Base-by-base conservation (phyloP, 2,329 filamentous ascomycete genomes). In the Fusarium pininemorale region DNA sequence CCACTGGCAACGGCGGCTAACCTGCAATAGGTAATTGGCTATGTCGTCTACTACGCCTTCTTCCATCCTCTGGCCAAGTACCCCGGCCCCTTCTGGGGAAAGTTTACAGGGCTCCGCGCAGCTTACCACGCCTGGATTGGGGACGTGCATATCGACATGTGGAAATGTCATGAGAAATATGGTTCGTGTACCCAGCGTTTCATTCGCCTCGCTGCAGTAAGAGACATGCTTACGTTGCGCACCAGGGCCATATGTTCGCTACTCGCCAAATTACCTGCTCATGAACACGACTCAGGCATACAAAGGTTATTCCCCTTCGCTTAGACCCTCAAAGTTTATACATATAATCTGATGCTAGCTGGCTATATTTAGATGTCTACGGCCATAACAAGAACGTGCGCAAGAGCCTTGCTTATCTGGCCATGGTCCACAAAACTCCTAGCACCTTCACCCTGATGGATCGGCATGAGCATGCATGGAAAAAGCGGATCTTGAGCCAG, bases 81-180 rank as follows among this genome's bases (percentile, higher is more conserved):
- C 54, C 60, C 83, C 81, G 82, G 82, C 2, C 83, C 83, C 1
- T 77, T 80, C 18, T 59, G 82, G 6, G 80, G 79, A 4, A 80
- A 79, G 60, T 63, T 82, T n/a, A 80, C 80, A 28, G 78, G 80
- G 53, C 65, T 73, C 28, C 78, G 81, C 67, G 65, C 72, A 22
- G 76, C 79, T 9, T 82, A 82, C 47, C 77, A 83, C 63, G 80
- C 81, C 2, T 83, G 78, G 75, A 81, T 77, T 54, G 81, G 80
- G 0, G 81, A 83, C 39, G 73, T 80, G 16, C 82, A 84, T 50
- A 18, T 81, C 3, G 79, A 83, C 10, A 79, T 83, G n/a, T 79
- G 70, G 24, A 55, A 71, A 26, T 80, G 76, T 61, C 83, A 85
- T 71, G 61, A 78, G 26, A 81, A 79, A 69, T 79, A 81, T 57